These are phyloP conservation scores for Sanghuangporus baumii DNA, from an alignment of 1,284 basidiomycete species.

Conservation along the genomic window DNA sequence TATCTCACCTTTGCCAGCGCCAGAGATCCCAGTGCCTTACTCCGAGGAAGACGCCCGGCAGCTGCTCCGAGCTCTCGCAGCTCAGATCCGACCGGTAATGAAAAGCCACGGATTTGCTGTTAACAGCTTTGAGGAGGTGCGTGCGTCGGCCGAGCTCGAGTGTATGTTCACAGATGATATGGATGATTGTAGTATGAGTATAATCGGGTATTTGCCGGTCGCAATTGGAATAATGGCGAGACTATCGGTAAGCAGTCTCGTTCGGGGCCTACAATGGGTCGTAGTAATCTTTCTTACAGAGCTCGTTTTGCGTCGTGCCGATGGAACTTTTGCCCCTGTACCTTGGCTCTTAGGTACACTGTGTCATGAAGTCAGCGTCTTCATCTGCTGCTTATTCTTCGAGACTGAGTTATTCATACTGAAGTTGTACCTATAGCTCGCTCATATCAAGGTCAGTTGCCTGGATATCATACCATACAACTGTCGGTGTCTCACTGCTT, in stretches of 20 bases:
- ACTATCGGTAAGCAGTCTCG: constrained; percentile 49
- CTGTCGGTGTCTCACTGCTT: neutral
- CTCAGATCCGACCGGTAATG: constrained; percentile 78
- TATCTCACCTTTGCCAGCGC: constrained; percentile 51
- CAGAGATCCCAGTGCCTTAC: constrained; percentile 30
- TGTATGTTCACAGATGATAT: neutral
- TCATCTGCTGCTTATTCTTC: constrained; percentile 3
- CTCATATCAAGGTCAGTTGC: constrained; percentile 63
- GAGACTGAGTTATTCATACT: neutral
- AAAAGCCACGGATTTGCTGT: constrained; percentile 67
- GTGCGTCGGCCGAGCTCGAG: neutral
- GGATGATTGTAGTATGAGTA: constrained; percentile 53
- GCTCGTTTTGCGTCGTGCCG: constrained; percentile 58
- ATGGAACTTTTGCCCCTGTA: constrained; percentile 54
- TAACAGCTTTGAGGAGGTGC: constrained; percentile 76
- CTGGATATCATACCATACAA: neutral
- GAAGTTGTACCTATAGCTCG: constrained; percentile 41
- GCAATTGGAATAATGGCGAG: constrained; percentile 79
- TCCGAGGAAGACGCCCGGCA: constrained; percentile 53
- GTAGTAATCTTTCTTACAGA: constrained; percentile 35
- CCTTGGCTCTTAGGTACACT: constrained; percentile 71
- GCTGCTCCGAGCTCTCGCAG: constrained; percentile 67
- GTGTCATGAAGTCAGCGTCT: constrained; percentile 70
- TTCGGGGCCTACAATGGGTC: neutral
- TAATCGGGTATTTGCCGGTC: constrained; percentile 69